A percentile compares a stretch with the other conserved stretches of the same genome.
Conservation (phyloP, 306 rosid species). For the Fragaria vesca region DNA sequence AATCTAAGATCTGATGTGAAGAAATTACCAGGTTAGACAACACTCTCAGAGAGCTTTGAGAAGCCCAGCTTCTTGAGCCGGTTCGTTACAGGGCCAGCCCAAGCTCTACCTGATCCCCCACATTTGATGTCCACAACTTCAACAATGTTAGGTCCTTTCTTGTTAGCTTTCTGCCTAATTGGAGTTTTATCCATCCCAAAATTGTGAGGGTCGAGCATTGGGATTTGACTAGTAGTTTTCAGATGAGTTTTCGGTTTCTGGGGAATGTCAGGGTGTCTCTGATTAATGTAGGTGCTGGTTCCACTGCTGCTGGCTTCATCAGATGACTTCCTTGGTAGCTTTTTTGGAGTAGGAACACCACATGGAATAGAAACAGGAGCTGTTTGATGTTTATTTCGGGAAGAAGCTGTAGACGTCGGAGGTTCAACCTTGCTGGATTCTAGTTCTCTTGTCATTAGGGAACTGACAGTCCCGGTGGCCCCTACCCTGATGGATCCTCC, state of each 20-base stretch:
- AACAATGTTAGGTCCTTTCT: conserved; percentile 59
- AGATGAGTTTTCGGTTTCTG: conserved; percentile 50
- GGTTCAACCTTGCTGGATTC: conserved; percentile 56
- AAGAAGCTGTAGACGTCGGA: conserved; percentile 40
- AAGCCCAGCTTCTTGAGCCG: conserved; percentile 81
- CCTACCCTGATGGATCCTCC: conserved; percentile 88
- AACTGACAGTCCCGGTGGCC: conserved; percentile 74
- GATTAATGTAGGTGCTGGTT: conserved; percentile 33
- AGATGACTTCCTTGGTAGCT: conserved; percentile 51
- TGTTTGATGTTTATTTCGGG: conserved; percentile 46
- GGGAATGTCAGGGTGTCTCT: conserved; percentile 35
- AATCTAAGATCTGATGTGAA: conserved; percentile 57
- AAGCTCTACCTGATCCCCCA: conserved; percentile 63
- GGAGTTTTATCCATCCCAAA: conserved; percentile 43
- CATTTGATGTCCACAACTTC: conserved; percentile 87
- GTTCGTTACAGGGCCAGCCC: conserved; percentile 71
- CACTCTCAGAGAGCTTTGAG: conserved; percentile 78
- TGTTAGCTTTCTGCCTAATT: conserved; percentile 51
- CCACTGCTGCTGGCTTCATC: conserved; percentile 72
- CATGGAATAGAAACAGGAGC: conserved; percentile 44
- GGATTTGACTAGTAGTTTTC: conserved; percentile 55
- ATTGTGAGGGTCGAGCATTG: conserved; percentile 65
- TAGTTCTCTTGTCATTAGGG: conserved; percentile 86
- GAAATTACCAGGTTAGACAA: conserved; percentile 55
- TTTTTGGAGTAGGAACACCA: conserved; percentile 45